phyloP scores from a whole-genome alignment of 2,329 filamentous ascomycete species.

The Colletotrichum sublineola region DNA sequence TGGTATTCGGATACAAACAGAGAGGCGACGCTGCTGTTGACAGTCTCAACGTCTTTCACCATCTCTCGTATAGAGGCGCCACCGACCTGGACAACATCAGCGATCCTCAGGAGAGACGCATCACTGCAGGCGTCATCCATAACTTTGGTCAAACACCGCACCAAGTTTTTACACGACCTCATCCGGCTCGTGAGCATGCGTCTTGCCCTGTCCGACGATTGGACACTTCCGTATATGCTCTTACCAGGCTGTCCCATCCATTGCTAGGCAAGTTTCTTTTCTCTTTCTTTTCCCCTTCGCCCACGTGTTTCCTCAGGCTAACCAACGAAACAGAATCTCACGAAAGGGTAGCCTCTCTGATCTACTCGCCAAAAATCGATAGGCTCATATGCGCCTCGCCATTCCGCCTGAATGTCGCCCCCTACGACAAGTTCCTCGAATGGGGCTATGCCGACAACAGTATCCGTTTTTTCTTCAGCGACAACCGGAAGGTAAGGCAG shows the following conservation, averaged over 20 bases:
- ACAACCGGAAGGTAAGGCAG: slow-evolving; percentile 76
- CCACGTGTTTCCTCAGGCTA: slow-evolving; percentile 2
- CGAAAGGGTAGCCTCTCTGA: slow-evolving; percentile 84
- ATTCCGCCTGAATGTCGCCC: slow-evolving; percentile 88
- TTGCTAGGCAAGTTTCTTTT: slow-evolving; percentile 63
- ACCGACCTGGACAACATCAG: slow-evolving; percentile 92
- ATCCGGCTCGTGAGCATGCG: slow-evolving; percentile 80
- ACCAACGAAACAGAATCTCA: slow-evolving; percentile 65
- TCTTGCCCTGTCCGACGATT: slow-evolving; percentile 76
- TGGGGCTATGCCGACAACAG: slow-evolving; percentile 97
- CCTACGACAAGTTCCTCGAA: slow-evolving; percentile 93
- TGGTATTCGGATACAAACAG: slow-evolving; percentile 95
- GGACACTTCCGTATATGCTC: slow-evolving; percentile 80
- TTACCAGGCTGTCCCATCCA: slow-evolving; percentile 84
- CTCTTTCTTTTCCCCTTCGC: too few relatives aligned
- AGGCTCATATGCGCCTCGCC: slow-evolving; percentile 86
- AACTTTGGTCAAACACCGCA: slow-evolving; percentile 98
- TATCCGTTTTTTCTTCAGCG: slow-evolving; percentile 89
- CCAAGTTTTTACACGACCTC: slow-evolving; percentile 88
- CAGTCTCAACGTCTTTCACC: slow-evolving; percentile 94
- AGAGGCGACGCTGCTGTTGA: slow-evolving; percentile 92
- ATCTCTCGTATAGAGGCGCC: slow-evolving; percentile 93
- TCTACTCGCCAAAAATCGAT: slow-evolving; percentile 84
- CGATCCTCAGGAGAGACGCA: slow-evolving; percentile 86
- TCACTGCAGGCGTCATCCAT: slow-evolving; percentile 96